phyloP scores from a whole-genome alignment of 2,329 filamentous ascomycete species.

The Pseudodiploospora longispora region DNA sequence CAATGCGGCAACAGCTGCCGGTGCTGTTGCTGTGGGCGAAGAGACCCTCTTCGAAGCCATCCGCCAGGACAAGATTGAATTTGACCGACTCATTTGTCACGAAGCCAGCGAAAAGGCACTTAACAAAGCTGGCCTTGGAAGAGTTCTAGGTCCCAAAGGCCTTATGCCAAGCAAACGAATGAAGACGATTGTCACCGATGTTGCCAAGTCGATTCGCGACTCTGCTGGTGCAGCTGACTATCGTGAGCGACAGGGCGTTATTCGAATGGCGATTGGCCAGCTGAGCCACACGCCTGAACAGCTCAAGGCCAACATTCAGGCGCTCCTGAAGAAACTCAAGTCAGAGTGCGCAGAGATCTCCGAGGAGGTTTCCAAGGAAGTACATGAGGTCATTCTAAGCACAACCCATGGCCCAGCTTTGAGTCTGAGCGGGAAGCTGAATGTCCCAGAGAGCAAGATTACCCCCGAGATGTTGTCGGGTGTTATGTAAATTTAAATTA shows the following conservation, averaged over 20 bases:
- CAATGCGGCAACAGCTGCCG: conserved; percentile 65
- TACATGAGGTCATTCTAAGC: conserved; percentile 65
- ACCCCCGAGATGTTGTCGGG: conserved; percentile 44
- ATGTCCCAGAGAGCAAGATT: conserved; percentile 49
- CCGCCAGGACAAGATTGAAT: conserved; percentile 65
- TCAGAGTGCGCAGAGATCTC: conserved; percentile 67
- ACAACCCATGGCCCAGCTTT: conserved; percentile 82
- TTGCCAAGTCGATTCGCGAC: conserved; percentile 66
- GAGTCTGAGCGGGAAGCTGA: conserved; percentile 75
- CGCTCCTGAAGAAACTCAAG: conserved; percentile 69
- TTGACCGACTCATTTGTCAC: conserved; percentile 86
- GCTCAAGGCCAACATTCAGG: conserved; percentile 75
- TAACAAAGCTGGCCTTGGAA: conserved; percentile 71
- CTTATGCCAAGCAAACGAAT: conserved; percentile 87
- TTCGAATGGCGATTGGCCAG: conserved; percentile 86
- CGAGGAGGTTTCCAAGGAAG: conserved; percentile 35
- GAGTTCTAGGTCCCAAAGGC: conserved; percentile 77
- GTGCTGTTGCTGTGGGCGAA: conserved; percentile 78
- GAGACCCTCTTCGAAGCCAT: conserved; percentile 78
- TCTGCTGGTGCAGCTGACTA: conserved; percentile 81
- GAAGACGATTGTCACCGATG: conserved; percentile 80
- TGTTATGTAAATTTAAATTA: conserved; percentile 37
- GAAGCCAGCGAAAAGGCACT: conserved; percentile 67
- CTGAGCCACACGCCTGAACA: conserved; percentile 81
- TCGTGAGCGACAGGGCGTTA: conserved; percentile 74